Conservation (phyloP, 345 rosid species). For the Camelina sativa region DNA sequence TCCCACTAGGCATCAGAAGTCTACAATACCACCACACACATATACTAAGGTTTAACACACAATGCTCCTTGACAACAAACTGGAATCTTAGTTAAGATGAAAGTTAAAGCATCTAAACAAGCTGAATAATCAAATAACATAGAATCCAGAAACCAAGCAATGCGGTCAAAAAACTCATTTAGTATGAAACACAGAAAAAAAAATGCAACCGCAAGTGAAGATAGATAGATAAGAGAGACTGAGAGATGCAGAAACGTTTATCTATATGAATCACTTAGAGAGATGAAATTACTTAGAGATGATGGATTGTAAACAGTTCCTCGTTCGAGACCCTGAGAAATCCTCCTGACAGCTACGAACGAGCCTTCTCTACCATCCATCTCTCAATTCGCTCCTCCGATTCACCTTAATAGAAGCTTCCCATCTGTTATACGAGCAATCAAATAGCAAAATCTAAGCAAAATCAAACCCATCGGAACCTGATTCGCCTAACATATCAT, state of each 20-base stretch:
- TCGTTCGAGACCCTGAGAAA: constrained; percentile 88
- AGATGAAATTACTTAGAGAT: constrained; percentile 58
- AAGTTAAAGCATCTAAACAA: constrained; percentile 12
- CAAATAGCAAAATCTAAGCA: not conserved
- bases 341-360: constrained; percentile 95
- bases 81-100: not conserved
- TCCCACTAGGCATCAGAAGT: not conserved
- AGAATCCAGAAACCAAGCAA: constrained; percentile 19
- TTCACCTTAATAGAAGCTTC: constrained; percentile 28
- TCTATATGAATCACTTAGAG: not conserved
- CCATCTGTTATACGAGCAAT: constrained; percentile 33
- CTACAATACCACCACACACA: constrained; percentile 15
- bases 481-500: too few relatives aligned
- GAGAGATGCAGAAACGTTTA: constrained; percentile 10
- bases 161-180: constrained; percentile 1
- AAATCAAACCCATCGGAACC: too few relatives aligned
- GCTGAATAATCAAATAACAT: constrained; percentile 1
- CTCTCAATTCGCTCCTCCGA: constrained; percentile 26
- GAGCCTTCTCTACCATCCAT: constrained; percentile 98
- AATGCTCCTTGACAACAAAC: not conserved
- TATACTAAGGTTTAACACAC: not conserved
- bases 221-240: constrained; percentile 4
- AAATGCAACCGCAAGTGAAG: not conserved
- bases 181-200: not conserved
- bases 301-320: constrained; percentile 82